Conservation (phyloP, 2,329 filamentous ascomycete species). For the Aspergillus intermedius region DNA sequence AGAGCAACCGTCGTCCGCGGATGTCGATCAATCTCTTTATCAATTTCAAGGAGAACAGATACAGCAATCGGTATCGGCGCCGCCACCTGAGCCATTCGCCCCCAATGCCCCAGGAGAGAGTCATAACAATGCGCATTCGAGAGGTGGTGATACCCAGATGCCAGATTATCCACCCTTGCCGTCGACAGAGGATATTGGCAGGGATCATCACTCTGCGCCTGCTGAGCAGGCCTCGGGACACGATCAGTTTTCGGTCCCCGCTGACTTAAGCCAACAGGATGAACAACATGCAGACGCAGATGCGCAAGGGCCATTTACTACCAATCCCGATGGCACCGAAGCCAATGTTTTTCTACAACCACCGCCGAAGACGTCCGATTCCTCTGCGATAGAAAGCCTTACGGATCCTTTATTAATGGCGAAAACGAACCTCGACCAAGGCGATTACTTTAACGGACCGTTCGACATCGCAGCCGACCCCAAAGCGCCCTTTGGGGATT, state of each 20-base stretch:
- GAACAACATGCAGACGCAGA: neutral
- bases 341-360: neutral
- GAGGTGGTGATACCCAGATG: neutral
- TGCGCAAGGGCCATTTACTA: neutral
- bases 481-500: constrained; percentile 30
- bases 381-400: constrained; percentile 19
- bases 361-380: constrained; percentile 13
- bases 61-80: neutral
- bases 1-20: neutral
- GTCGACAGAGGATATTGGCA: neutral
- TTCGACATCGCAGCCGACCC: constrained; percentile 28
- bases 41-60: constrained; percentile 7
- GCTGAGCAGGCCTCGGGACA: neutral
- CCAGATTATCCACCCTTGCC: neutral
- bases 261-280: neutral
- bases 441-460: constrained; percentile 27
- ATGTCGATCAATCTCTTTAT: neutral
- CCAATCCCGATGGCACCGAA: neutral
- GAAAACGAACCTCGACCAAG: constrained; percentile 24
- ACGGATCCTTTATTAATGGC: constrained; percentile 29
- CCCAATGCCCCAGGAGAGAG: neutral
- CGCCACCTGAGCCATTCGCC: neutral
- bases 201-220: neutral
- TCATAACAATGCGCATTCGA: neutral
- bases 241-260: neutral